phyloP scores from a whole-genome alignment of 352 stramenopile genomes.

The Globisporangium ultimum region DNA sequence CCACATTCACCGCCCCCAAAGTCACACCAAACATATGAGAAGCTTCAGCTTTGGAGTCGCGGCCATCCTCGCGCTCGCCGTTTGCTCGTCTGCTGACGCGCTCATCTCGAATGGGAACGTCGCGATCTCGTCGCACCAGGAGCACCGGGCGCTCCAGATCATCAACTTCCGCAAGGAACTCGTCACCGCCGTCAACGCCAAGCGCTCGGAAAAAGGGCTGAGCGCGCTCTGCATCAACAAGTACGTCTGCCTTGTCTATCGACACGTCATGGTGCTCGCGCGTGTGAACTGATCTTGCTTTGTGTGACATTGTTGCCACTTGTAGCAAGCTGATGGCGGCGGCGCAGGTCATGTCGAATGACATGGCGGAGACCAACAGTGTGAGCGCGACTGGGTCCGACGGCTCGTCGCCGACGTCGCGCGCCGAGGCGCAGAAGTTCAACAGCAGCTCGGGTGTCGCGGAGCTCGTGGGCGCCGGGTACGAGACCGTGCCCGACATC shows the following conservation, averaged over 20 bases:
- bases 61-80: too few relatives aligned
- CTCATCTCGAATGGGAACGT: conserved; percentile 1
- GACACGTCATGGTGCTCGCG: too few relatives aligned
- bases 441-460: conserved; percentile 26
- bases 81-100: background rate
- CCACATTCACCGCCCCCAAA: too few relatives aligned
- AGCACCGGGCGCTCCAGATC: conserved; percentile 21
- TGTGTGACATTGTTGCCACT: background rate
- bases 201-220: conserved; percentile 29
- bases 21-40: too few relatives aligned
- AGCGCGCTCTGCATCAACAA: conserved; percentile 39
- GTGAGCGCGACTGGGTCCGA: conserved; percentile 23
- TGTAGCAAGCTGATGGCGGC: conserved; percentile 26
- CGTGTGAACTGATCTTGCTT: background rate
- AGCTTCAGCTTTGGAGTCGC: too few relatives aligned
- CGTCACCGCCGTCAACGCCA: conserved; percentile 31
- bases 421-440: conserved; percentile 22
- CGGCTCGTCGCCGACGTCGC: conserved; percentile 21
- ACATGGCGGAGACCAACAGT: conserved; percentile 24
- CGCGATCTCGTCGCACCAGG: conserved; percentile 4
- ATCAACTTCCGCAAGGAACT: conserved; percentile 46
- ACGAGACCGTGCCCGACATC: conserved; percentile 18
- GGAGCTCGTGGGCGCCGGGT: conserved; percentile 27
- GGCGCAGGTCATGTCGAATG: conserved; percentile 27
- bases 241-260: background rate